A percentile compares a stretch with the other conserved stretches of the same genome.
Conservation (phyloP, 139 green algal species). For the Tetratostichococcus sp. region DNA sequence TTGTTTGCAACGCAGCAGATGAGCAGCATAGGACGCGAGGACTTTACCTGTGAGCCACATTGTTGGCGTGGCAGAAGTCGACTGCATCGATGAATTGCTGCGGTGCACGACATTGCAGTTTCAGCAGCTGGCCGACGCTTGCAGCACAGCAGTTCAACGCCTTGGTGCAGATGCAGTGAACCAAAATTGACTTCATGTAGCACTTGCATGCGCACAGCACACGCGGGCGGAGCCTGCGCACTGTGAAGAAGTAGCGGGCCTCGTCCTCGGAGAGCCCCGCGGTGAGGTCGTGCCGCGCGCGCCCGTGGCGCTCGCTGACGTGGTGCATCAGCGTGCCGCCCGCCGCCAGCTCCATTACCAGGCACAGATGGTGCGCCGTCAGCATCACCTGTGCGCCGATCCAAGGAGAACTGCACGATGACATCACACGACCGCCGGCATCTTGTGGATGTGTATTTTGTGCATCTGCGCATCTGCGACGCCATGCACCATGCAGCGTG, state of each 20-base stretch:
- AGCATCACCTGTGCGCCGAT: background rate
- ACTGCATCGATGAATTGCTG: conserved; percentile 81
- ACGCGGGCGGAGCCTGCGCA: background rate
- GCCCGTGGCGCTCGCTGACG: conserved; percentile 58
- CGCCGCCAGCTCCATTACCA: conserved; percentile 75
- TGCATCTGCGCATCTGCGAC: too few species aligned
- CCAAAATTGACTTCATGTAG: too few species aligned
- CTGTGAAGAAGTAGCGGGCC: conserved; percentile 81
- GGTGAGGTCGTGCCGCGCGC: conserved; percentile 47
- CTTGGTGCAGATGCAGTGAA: too few species aligned
- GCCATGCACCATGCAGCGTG: too few species aligned
- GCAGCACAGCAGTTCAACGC: background rate
- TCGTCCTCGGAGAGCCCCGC: conserved; percentile 76
- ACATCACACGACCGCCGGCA: too few species aligned
- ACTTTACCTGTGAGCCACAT: conserved; percentile 70
- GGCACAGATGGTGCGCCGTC: conserved; percentile 44
- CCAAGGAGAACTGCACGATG: too few species aligned
- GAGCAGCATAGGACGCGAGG: too few species aligned
- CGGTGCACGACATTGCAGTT: too few species aligned
- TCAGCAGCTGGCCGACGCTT: too few species aligned
- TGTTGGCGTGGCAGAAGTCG: conserved; percentile 84
- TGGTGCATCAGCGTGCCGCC: conserved; percentile 41
- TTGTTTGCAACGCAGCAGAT: too few species aligned
- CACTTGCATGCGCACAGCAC: background rate
- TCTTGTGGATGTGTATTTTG: too few species aligned